Evolutionary conservation across 208 protist species (phyloP).

Genomic region (Leptomonas pyrrhocoris): DNA sequence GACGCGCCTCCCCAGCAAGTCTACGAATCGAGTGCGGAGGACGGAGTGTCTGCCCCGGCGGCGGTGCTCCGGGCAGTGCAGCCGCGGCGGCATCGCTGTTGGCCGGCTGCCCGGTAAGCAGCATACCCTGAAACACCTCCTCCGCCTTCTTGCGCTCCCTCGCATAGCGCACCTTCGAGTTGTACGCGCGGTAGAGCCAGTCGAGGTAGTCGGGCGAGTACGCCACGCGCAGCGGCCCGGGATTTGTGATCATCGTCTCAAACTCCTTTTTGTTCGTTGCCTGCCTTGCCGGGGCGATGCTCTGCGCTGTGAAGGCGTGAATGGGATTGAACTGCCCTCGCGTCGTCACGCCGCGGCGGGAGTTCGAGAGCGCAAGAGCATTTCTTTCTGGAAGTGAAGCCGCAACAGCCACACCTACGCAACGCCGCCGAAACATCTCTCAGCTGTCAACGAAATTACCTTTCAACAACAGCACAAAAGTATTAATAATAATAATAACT

Average conservation of each 20-base stretch:
- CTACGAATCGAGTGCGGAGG: conserved; percentile 66
- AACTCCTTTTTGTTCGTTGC: conserved; percentile 66
- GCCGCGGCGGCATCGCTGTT: conserved; percentile 9
- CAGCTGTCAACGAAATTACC: neutral
- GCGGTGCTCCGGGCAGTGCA: conserved; percentile 40
- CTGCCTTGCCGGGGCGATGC: conserved; percentile 30
- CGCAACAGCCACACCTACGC: neutral
- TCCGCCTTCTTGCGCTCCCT: conserved; percentile 58
- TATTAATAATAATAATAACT: too few species aligned
- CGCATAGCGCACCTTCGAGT: conserved; percentile 55
- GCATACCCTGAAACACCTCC: conserved; percentile 59
- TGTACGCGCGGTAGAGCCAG: conserved; percentile 85
- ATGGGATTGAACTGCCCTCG: conserved; percentile 87
- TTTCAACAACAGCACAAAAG: neutral
- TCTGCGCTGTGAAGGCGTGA: conserved; percentile 67
- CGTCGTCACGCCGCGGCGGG: conserved; percentile 53
- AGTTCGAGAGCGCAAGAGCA: neutral
- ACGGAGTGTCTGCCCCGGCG: conserved; percentile 57
- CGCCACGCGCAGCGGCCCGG: conserved; percentile 74
- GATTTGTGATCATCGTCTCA: conserved; percentile 76
- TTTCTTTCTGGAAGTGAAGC: neutral
- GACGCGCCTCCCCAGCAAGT: conserved; percentile 52
- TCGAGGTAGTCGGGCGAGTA: conserved; percentile 90
- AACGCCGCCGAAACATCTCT: conserved; percentile 17
- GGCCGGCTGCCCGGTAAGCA: conserved; percentile 37